Conservation (phyloP, 148 eudicot genomes). For the Rhododendron griersonianum region DNA sequence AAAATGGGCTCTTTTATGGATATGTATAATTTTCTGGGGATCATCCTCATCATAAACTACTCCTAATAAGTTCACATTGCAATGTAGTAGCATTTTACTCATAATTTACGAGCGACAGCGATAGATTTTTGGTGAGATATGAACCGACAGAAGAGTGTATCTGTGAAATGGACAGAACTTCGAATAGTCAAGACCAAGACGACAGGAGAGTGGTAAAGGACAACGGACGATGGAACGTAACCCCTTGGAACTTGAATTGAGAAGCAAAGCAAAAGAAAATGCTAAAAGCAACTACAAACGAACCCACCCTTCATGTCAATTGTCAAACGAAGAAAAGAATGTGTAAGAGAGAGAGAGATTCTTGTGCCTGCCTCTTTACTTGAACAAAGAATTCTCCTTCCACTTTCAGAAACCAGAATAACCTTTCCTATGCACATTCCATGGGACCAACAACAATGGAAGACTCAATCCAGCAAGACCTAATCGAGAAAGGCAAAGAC, state of each 20-base stretch:
- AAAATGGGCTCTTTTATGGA: too few species aligned
- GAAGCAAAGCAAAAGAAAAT: not conserved
- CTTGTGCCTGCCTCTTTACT: not conserved
- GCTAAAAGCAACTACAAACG: not conserved
- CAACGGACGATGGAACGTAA: not conserved
- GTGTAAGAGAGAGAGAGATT: not conserved
- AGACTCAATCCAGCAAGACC: constrained; percentile 13
- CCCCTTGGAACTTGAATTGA: not conserved
- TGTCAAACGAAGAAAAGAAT: constrained; percentile 2
- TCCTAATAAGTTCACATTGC: not conserved
- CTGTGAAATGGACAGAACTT: not conserved
- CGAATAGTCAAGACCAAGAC: not conserved
- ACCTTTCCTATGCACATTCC: not conserved
- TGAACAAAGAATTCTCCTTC: not conserved
- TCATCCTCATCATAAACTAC: too few species aligned
- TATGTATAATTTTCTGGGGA: too few species aligned
- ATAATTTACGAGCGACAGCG: not conserved
- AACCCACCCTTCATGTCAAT: not conserved
- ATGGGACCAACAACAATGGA: not conserved
- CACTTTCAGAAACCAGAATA: not conserved
- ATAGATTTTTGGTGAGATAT: not conserved
- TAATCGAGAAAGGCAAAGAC: constrained; percentile 18
- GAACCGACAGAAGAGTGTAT: not conserved
- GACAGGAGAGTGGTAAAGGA: not conserved
- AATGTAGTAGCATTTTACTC: not conserved